phyloP scores from a whole-genome alignment of 1,139 yeast genomes.

The Scheffersomyces quercinus region DNA sequence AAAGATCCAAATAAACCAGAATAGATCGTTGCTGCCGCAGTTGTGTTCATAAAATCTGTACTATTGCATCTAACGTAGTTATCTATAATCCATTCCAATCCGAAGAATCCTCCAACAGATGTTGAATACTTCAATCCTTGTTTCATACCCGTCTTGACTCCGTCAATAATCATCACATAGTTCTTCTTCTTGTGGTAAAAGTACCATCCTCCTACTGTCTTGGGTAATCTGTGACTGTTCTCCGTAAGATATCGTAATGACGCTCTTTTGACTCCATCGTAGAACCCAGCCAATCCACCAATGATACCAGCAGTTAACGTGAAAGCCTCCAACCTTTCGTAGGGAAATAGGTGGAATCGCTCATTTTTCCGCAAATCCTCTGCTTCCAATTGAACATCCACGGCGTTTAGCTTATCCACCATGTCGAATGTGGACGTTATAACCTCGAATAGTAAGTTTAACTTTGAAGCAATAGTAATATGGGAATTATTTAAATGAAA shows the following conservation, averaged over 20 bases:
- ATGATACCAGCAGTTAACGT: slow-evolving; percentile 44
- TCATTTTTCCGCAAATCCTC: slow-evolving; percentile 23
- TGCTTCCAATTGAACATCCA: not conserved
- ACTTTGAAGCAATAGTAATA: too few relatives aligned
- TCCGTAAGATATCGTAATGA: slow-evolving; percentile 71
- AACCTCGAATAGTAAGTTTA: too few relatives aligned
- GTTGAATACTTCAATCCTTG: slow-evolving; percentile 47
- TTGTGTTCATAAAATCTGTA: slow-evolving; percentile 63
- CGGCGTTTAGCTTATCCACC: too few relatives aligned
- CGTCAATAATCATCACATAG: slow-evolving; percentile 65
- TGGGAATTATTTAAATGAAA: not conserved
- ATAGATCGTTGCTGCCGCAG: slow-evolving; percentile 51
- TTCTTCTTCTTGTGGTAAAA: slow-evolving; percentile 85
- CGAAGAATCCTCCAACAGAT: slow-evolving; percentile 55
- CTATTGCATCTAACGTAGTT: slow-evolving; percentile 42
- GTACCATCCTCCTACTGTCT: slow-evolving; percentile 84
- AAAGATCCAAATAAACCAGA: slow-evolving; percentile 54
- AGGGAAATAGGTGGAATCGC: slow-evolving; percentile 43
- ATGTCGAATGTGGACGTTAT: too few relatives aligned
- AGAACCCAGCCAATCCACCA: slow-evolving; percentile 67
- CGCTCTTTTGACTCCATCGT: slow-evolving; percentile 56
- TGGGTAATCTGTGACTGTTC: slow-evolving; percentile 80
- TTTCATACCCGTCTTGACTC: slow-evolving; percentile 45
- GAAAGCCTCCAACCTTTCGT: slow-evolving; percentile 35
- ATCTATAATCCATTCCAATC: slow-evolving; percentile 65